These are phyloP conservation scores for Citrus cavaleriei DNA, from an alignment of 345 rosid species.

Conservation along the genomic window DNA sequence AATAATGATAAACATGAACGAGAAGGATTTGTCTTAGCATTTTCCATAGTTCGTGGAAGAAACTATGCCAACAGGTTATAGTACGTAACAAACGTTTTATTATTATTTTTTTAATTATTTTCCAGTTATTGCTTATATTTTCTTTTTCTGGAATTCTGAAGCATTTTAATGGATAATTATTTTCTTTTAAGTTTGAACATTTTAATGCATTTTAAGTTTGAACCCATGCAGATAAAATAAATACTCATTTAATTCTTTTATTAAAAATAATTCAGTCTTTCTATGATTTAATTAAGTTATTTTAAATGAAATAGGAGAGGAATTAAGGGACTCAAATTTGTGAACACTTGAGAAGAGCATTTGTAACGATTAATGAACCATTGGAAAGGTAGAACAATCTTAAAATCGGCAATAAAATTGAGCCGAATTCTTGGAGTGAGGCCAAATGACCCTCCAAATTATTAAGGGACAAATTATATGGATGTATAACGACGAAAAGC, in stretches of 20 bases:
- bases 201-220: too few species aligned
- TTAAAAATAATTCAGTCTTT: neutral
- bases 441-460: neutral
- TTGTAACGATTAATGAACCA: too few species aligned
- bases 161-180: neutral
- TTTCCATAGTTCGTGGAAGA: constrained; percentile 29
- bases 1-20: neutral
- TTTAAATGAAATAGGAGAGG: neutral
- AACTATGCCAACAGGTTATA: too few species aligned
- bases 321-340: neutral
- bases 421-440: neutral
- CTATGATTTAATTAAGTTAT: neutral
- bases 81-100: too few species aligned
- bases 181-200: too few species aligned
- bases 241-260: neutral
- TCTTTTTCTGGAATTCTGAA: neutral
- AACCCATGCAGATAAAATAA: neutral
- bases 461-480: constrained; percentile 1
- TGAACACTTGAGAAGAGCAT: neutral
- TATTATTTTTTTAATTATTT: too few species aligned
- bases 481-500: too few species aligned
- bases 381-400: too few species aligned
- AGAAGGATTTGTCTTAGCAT: neutral
- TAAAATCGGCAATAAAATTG: neutral
- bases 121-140: neutral